Conservation (phyloP, 169 alveolate genomes). For the Eimeria necatrix region DNA sequence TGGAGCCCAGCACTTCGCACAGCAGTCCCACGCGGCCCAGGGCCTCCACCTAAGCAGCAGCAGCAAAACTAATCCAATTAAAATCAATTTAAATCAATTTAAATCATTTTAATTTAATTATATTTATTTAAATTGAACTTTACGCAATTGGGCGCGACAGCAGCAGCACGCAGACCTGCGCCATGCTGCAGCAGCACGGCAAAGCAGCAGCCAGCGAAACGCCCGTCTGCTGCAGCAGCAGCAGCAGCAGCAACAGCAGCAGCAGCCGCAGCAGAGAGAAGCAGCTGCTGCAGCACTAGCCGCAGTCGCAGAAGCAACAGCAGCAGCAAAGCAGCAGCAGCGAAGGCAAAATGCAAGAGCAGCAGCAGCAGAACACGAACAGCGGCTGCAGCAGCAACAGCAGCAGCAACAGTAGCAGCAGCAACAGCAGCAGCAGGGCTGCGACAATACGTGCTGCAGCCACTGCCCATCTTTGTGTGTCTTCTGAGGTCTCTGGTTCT, state of each 20-base stretch:
- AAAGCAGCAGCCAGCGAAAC: too few relatives aligned
- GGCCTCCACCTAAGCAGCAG: conserved; percentile 35
- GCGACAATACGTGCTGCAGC: background rate
- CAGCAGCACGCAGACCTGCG: too few relatives aligned
- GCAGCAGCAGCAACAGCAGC: too few relatives aligned
- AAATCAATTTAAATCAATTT: background rate
- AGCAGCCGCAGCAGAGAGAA: too few relatives aligned
- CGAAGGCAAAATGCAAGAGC: too few relatives aligned
- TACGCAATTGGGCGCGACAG: background rate
- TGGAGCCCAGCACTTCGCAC: conserved; percentile 58
- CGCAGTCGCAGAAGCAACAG: too few relatives aligned
- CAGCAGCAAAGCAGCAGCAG: too few relatives aligned
- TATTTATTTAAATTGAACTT: background rate
- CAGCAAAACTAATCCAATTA: background rate
- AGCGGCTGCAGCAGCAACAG: conserved; percentile 51
- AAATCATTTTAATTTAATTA: background rate
- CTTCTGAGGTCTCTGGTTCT: too few relatives aligned
- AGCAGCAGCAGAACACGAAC: too few relatives aligned
- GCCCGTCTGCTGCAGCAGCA: too few relatives aligned
- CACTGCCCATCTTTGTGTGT: too few relatives aligned
- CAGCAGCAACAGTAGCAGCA: conserved; percentile 40
- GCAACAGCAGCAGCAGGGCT: conserved; percentile 34
- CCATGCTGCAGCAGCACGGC: background rate
- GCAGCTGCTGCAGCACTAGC: too few relatives aligned
- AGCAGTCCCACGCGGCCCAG: conserved; percentile 54